Evolutionary conservation across 768 basidiomycete species (phyloP), one percentile per base, ranked within the genome.

Genomic region (Psilocybe cyanescens): DNA sequence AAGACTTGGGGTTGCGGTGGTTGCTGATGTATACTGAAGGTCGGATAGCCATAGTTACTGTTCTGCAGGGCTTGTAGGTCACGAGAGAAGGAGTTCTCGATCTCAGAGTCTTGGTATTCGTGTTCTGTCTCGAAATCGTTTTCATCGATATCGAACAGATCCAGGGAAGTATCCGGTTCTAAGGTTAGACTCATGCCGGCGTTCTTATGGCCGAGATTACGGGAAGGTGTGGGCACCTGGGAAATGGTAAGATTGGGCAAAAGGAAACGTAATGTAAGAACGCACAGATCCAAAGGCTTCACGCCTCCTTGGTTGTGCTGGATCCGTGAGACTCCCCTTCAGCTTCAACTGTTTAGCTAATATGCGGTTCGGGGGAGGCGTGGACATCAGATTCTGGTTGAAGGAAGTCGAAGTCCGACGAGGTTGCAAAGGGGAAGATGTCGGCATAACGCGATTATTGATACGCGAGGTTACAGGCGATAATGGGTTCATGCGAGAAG

Each of bases 121-220:
- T 75, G 72, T 51, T 81, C 79, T 58, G 78, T 76, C 68, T 86
- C 86, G 66, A 83, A 83, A 59, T 86, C 85, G 68, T 87, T 86
- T 72, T 91, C 90, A 67, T 90, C 86, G 63, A 92, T 91, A 68
- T 91, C 87, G 70, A 89, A 91, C 59, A 91, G 76, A 39, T 90
- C 84, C 45, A 81, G 65, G 67, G 79, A 76, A 68, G 81, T 75
- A 66, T 81, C 82, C 69, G 73, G 73, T 56, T 75, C 76, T 30
- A 77, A 61, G 44, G 74, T 72, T 51, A 75, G 62, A 61, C 73
- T 79, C 61, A 75, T 74, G 59, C 68, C 74, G 54, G 67, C 62
- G 59, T 68, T 74, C 37, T 67, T 66, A 50, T 66, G 62, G 9
- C 65, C 66, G 16, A 67, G 45, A 63, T 78, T 72, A 59, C 72